These are phyloP conservation scores for Saturnispora halmiae DNA, from an alignment of 805 yeast species.

Conservation along the genomic window DNA sequence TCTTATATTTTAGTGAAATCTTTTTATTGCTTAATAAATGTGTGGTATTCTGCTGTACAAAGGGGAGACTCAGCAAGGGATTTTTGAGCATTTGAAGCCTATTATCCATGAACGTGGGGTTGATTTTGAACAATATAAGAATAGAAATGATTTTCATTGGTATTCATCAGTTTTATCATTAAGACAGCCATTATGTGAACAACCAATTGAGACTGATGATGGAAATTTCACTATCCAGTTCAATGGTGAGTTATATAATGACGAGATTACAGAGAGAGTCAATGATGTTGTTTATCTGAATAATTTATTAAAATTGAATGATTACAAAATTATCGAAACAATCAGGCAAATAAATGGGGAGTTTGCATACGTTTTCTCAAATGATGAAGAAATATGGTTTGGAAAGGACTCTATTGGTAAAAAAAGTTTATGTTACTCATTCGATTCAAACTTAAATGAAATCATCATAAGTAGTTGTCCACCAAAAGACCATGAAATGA, in stretches of 20 bases:
- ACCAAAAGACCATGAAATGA: constrained; percentile 25
- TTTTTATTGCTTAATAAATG: constrained; percentile 28
- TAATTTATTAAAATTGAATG: constrained; percentile 14
- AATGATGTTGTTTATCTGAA: constrained; percentile 61
- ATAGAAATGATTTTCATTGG: constrained; percentile 22
- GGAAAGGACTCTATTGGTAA: constrained; percentile 82
- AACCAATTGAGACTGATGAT: constrained; percentile 41
- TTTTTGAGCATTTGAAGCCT: constrained; percentile 33
- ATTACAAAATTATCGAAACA: constrained; percentile 32
- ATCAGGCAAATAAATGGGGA: constrained; percentile 61
- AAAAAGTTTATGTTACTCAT: constrained; percentile 53
- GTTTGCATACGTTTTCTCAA: constrained; percentile 58
- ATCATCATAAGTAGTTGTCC: constrained; percentile 41
- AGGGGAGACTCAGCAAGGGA: constrained; percentile 2
- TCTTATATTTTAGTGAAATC: too few relatives aligned
- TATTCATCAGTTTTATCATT: constrained; percentile 73
- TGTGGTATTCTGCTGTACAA: constrained; percentile 45
- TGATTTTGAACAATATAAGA: constrained; percentile 35
- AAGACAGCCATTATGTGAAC: constrained; percentile 68
- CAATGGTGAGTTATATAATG: constrained; percentile 84
- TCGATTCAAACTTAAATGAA: constrained; percentile 23
- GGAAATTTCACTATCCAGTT: constrained; percentile 51
- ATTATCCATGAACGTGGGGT: constrained; percentile 56
- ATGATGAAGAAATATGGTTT: constrained; percentile 47
- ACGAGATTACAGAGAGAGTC: constrained; percentile 32